Base-by-base conservation (phyloP, 306 rosid species). In the Clitoria ternatea region DNA sequence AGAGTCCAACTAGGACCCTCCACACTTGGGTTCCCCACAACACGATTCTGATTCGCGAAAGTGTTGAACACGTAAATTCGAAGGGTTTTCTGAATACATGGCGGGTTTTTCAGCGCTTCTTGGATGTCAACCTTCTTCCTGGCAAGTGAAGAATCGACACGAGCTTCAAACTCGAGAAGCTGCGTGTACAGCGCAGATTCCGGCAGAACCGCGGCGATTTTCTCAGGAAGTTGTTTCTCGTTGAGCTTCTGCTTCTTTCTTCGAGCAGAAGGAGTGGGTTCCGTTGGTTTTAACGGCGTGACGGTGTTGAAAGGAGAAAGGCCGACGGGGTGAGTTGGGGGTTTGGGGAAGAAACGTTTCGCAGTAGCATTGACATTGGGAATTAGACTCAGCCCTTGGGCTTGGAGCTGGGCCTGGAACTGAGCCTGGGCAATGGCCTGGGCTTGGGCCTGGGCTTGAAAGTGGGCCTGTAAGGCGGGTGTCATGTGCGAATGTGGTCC, bases 371-470 rank as follows among this genome's bases (percentile, higher is more conserved):
- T 59, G 44, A 13, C 20, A 12, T 14, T 27, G 11, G 20, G 65
- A 27, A 9, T 8, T 26, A 33, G 23, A 6, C 14, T 1, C 1
- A 59, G 44, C 15, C 65, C 65, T 26, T 59, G 65, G 65, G 65
- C 65, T 32, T 59, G 65, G 13, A 59, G 27, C 44, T 59, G 65
- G 0, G 65, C 65, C 43, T 59, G 65, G 27, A 59, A 33, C 27
- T 59, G 65, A 13, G 65, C 65, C 33, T 59, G 65, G 44, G 33
- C 10, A 40, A 59, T 59, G 65, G 65, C 65, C 3, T 57, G 64
- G 7, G 64, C 64, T 22, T 57, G 43, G 43, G 64, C 30, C 0
- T 3, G 7, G 0, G 42, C n/a, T n/a, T n/a, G 64, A 2, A 30
- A 57, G 24, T 30, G 40, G 24, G n/a, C 63, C 20, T 3, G 36